Conservation (phyloP, 306 rosid species). For the Glycine tomentella region DNA sequence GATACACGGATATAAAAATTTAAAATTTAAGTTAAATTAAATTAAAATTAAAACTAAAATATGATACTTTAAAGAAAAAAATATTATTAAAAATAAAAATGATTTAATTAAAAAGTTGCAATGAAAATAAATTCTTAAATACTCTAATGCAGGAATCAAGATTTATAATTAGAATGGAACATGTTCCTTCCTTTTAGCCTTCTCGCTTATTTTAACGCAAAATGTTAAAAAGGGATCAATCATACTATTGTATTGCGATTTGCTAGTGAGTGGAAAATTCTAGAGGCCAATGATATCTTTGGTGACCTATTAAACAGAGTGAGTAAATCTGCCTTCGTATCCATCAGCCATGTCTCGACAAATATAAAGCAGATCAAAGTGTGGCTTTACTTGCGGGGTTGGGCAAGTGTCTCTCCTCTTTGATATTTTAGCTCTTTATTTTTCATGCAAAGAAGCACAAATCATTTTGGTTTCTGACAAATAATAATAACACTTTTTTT, state of each 20-base stretch:
- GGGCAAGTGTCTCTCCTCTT: constrained; percentile 33
- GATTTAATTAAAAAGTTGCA: too few relatives aligned
- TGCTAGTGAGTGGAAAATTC: constrained; percentile 13
- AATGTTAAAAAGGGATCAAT: constrained; percentile 3
- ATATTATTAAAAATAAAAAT: too few relatives aligned
- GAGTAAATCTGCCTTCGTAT: too few relatives aligned
- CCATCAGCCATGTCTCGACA: neutral
- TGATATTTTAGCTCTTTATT: neutral
- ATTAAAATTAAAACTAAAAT: too few relatives aligned
- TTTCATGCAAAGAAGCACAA: neutral
- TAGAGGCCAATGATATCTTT: neutral
- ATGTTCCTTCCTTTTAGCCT: neutral
- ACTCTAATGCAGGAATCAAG: neutral
- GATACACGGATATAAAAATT: too few relatives aligned
- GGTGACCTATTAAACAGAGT: too few relatives aligned
- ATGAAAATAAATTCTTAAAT: neutral
- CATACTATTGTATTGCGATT: too few relatives aligned
- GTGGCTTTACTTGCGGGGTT: constrained; percentile 48
- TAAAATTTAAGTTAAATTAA: too few relatives aligned
- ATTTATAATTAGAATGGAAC: neutral
- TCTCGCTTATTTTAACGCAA: neutral
- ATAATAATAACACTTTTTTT: too few relatives aligned
- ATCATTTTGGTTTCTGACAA: neutral
- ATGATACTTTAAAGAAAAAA: too few relatives aligned
- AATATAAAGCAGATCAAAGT: neutral